phyloP scores from a whole-genome alignment of 1,139 yeast species.

The Taphrina populina region DNA sequence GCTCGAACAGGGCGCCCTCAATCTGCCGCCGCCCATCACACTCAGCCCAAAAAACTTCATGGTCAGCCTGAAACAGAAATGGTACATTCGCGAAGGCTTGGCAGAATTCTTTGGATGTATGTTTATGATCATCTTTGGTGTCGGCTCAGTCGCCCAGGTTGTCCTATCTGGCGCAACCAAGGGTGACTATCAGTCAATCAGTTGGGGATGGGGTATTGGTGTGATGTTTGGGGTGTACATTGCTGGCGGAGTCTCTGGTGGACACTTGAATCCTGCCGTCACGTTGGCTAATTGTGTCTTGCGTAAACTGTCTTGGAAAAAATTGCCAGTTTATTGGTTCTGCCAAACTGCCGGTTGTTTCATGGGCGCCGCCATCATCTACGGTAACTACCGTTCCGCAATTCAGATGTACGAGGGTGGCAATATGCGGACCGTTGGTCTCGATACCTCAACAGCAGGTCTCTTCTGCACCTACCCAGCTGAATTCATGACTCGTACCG shows the following conservation, averaged over 20 bases:
- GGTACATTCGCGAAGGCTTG: constrained; percentile 41
- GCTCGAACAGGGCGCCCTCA: constrained; percentile 28
- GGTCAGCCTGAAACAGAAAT: constrained; percentile 37
- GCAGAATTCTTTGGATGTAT: constrained; percentile 49
- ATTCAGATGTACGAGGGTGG: constrained; percentile 42
- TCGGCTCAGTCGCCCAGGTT: constrained; percentile 38
- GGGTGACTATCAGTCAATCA: constrained; percentile 50
- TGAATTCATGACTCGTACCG: constrained; percentile 48
- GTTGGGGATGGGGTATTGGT: constrained; percentile 51
- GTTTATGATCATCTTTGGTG: constrained; percentile 36
- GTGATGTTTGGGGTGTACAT: constrained; percentile 35
- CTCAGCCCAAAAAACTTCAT: constrained; percentile 11
- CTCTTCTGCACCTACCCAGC: constrained; percentile 53
- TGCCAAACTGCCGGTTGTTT: constrained; percentile 44
- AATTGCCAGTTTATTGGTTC: constrained; percentile 42
- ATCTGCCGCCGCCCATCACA: not conserved
- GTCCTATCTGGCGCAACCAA: constrained; percentile 45
- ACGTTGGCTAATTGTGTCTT: constrained; percentile 43
- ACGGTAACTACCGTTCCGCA: constrained; percentile 43
- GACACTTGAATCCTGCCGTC: constrained; percentile 46
- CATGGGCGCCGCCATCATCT: constrained; percentile 42
- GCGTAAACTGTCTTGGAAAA: constrained; percentile 44
- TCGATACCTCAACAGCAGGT: constrained; percentile 46
- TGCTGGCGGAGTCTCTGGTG: constrained; percentile 45
- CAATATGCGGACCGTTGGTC: constrained; percentile 42